Base-by-base conservation (phyloP, 179 eudicot species). In the Drosera spatulata region DNA sequence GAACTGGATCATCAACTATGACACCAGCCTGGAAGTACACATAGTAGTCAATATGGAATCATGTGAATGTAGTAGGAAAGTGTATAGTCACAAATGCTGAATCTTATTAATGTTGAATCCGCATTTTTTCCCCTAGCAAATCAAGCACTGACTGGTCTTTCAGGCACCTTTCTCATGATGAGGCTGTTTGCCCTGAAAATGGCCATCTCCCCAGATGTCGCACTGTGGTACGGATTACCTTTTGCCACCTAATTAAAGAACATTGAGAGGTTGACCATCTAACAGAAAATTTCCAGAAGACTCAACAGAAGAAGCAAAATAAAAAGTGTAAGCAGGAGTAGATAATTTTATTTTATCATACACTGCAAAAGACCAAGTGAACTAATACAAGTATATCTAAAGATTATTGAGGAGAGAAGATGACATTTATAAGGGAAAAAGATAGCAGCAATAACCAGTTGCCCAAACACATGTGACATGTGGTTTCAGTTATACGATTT, bases 201-300 rank as follows among this genome's bases (percentile, higher is more conserved):
- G 41, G 93, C 88, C 85, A 83, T 84, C 66, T 93, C 99, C 58
- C 99, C 99, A 12, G 99, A 93, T 55, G 97, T 93, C 66, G 97
- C 97, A 81, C 99, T 93, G 71, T 93, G 99, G 73, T 93, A 93
- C 41, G 97, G 99, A 69, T 89, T 93, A 50, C 99, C 99, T 71
- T 82, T 93, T 2, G 99, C 97, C 58, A 93, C 91, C 99, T 93
- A n/a, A n/a, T n/a, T 22, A 22, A 22, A 22, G 33, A 69, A 15
- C 55, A 61, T 45, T 51, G 37, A 72, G 15, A 14, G 55, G 39
- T 2, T 7, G 48, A 45, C 2, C 4, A 45, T 7, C 0, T 6
- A 43, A 47, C 6, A 46, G 38, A 33, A 54, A 39, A 55, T 6
- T 10, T 38, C 33, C 33, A 22, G 33, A 22, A 22, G 33, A 22